phyloP scores from a whole-genome alignment of 2,329 filamentous ascomycete species.

The Aspergillus proliferans region DNA sequence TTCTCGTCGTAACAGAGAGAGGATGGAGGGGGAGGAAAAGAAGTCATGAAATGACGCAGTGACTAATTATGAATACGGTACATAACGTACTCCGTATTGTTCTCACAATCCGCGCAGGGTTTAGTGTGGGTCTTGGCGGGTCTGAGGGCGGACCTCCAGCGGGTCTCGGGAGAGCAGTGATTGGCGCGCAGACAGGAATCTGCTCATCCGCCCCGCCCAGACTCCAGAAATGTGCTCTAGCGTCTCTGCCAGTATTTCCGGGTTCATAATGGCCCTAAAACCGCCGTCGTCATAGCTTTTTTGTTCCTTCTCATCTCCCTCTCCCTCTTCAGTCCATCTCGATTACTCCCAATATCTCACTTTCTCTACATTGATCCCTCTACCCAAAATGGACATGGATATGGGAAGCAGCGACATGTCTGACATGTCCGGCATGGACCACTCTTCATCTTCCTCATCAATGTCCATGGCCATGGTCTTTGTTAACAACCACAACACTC shows the following conservation, averaged over 20 bases:
- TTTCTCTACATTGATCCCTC: not conserved
- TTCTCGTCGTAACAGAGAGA: too few relatives aligned
- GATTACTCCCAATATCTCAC: not conserved
- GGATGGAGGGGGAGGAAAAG: not conserved
- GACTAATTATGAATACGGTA: too few relatives aligned
- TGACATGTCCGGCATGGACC: slow-evolving; percentile 24
- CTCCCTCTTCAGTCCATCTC: not conserved
- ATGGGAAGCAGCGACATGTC: slow-evolving; percentile 12
- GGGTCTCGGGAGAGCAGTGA: not conserved
- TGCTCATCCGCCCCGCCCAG: slow-evolving; percentile 1
- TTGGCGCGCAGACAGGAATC: not conserved
- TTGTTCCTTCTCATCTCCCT: not conserved
- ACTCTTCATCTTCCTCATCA: slow-evolving; percentile 9
- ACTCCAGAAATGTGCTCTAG: slow-evolving; percentile 14
- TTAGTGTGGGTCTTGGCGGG: too few relatives aligned
- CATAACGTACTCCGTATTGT: too few relatives aligned
- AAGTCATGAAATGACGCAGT: not conserved
- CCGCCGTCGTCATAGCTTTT: slow-evolving; percentile 5
- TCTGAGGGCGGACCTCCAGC: not conserved
- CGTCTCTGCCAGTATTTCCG: slow-evolving; percentile 2
- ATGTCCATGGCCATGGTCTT: slow-evolving; percentile 36
- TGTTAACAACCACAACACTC: slow-evolving; percentile 55
- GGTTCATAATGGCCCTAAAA: not conserved
- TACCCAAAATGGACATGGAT: slow-evolving; percentile 13
- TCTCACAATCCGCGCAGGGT: too few relatives aligned